Evolutionary conservation across 2,329 filamentous ascomycete genomes (phyloP).

Genomic region (Penicillium thymicola): DNA sequence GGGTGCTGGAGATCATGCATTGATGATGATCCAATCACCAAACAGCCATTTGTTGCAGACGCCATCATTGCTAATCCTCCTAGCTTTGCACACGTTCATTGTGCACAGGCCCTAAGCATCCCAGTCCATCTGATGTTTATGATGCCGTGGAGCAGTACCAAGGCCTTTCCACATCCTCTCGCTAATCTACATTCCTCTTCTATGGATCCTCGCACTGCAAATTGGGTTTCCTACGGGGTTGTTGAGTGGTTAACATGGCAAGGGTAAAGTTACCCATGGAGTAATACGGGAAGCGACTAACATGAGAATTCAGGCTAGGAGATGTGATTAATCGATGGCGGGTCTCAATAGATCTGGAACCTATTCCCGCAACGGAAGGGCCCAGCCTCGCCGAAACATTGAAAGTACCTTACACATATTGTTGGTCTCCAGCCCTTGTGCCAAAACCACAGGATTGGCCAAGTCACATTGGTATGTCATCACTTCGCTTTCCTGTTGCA

Average conservation of each 20-base stretch:
- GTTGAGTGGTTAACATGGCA: slow-evolving; percentile 53
- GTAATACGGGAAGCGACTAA: not conserved
- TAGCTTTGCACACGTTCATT: slow-evolving; percentile 49
- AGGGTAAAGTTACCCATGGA: slow-evolving; percentile 31
- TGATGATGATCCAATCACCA: slow-evolving; percentile 27
- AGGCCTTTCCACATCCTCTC: slow-evolving; percentile 49
- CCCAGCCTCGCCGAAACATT: slow-evolving; percentile 37
- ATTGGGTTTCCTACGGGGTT: slow-evolving; percentile 48
- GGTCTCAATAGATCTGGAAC: slow-evolving; percentile 41
- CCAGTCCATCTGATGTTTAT: slow-evolving; percentile 54
- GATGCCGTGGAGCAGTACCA: slow-evolving; percentile 51
- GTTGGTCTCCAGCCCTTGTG: slow-evolving; percentile 44
- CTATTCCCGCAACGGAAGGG: slow-evolving; percentile 36
- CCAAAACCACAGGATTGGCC: slow-evolving; percentile 44
- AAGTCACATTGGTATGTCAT: slow-evolving; percentile 32
- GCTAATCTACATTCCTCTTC: slow-evolving; percentile 44
- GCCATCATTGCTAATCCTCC: slow-evolving; percentile 56
- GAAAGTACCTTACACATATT: slow-evolving; percentile 45
- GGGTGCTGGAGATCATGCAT: slow-evolving; percentile 44
- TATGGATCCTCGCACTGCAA: slow-evolving; percentile 19
- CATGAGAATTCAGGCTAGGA: slow-evolving; percentile 31
- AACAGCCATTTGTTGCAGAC: slow-evolving; percentile 51
- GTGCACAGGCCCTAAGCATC: slow-evolving; percentile 44
- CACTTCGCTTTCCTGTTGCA: not conserved
- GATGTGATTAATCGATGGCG: slow-evolving; percentile 48